Evolutionary conservation across 192 early-diverging fungal species (phyloP).

Genomic region (Coemansia sp.): DNA sequence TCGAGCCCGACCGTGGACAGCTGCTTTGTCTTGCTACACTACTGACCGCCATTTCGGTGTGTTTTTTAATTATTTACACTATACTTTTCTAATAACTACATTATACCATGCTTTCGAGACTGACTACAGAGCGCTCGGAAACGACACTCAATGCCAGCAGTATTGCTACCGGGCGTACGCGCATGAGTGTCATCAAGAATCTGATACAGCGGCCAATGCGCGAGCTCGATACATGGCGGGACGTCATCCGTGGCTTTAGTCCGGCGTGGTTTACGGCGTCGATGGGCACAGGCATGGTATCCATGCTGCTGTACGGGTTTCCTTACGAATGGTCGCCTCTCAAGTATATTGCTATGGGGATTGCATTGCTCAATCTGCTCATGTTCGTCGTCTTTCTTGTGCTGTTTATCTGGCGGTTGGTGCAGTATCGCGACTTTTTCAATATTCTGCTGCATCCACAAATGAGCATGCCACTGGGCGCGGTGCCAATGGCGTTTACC

Average conservation of each 20-base stretch:
- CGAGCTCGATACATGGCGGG: conserved; percentile 30
- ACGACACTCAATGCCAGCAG: conserved; percentile 11
- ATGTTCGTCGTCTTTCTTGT: conserved; percentile 30
- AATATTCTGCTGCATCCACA: conserved; percentile 55
- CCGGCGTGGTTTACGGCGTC: conserved; percentile 59
- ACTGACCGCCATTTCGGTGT: no score
- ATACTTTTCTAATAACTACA: not conserved
- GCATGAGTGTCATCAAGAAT: conserved; percentile 12
- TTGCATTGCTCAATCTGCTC: conserved; percentile 45
- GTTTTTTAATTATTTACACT: no score
- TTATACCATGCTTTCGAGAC: not conserved
- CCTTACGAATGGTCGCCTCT: conserved; percentile 49
- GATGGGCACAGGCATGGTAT: conserved; percentile 58
- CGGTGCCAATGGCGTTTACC: conserved; percentile 57
- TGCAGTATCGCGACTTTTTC: conserved; percentile 48
- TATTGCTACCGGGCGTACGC: not conserved
- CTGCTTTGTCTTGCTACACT: no score
- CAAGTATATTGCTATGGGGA: conserved; percentile 40
- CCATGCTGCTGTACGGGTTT: conserved; percentile 33
- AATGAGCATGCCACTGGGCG: conserved; percentile 54
- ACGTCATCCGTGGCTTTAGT: conserved; percentile 53
- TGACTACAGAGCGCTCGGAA: conserved; percentile 22
- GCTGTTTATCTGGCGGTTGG: conserved; percentile 32
- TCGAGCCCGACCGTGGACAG: no score
- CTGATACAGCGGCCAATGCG: conserved; percentile 49